A percentile compares a stretch with the other conserved stretches of the same genome.
These are phyloP conservation scores for Kluyveromyces sp. DNA, from an alignment of 1,139 yeast genomes.

Conservation along the genomic window DNA sequence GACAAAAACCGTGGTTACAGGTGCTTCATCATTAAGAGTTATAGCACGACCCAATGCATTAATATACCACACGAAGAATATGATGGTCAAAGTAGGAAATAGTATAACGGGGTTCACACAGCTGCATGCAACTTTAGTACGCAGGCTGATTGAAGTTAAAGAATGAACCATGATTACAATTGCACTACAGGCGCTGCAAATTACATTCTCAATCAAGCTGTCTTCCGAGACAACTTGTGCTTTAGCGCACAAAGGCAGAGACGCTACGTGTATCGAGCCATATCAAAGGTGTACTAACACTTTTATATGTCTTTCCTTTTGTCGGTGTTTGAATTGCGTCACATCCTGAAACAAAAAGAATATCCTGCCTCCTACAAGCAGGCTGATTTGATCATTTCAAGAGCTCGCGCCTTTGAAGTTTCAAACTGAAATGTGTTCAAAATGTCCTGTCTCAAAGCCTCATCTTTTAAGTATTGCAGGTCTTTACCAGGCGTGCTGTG, in stretches of 20 bases:
- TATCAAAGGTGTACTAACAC: neutral
- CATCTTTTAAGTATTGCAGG: neutral
- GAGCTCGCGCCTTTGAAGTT: slow-evolving; percentile 13
- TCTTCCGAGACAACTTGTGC: neutral
- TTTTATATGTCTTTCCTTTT: too few relatives aligned
- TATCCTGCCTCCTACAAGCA: neutral
- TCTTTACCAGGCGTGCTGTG: neutral
- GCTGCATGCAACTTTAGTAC: slow-evolving; percentile 9
- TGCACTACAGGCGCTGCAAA: too few relatives aligned
- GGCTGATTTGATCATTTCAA: neutral
- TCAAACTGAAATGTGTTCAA: slow-evolving; percentile 15
- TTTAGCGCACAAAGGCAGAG: neutral
- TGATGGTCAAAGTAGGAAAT: slow-evolving; percentile 9
- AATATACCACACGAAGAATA: slow-evolving; percentile 12
- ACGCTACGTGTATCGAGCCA: neutral
- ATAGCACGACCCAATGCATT: slow-evolving; percentile 2
- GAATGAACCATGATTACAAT: neutral
- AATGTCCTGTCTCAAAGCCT: slow-evolving; percentile 5
- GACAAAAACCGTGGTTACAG: neutral
- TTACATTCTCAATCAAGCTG: neutral
- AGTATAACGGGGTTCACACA: slow-evolving; percentile 13
- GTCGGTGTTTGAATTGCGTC: neutral
- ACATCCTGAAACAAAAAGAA: slow-evolving; percentile 1
- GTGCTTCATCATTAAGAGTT: neutral
- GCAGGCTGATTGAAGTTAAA: neutral